These are phyloP conservation scores for Tylopilus vinaceipallidus DNA, from an alignment of 768 basidiomycete species.

Conservation along the genomic window DNA sequence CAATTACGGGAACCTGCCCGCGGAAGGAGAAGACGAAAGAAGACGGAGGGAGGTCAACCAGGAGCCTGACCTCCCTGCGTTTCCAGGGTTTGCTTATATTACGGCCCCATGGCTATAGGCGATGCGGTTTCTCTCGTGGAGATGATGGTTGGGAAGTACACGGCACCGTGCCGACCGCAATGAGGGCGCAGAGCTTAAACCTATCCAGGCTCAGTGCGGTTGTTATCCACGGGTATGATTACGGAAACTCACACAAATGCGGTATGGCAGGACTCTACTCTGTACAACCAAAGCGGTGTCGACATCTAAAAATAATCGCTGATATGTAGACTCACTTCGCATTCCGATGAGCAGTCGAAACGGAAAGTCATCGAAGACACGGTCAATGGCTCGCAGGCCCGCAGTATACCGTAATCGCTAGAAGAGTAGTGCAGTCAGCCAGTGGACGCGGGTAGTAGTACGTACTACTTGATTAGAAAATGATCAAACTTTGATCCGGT, in stretches of 20 bases:
- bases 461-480: too few species aligned
- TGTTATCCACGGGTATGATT: too few species aligned
- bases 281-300: too few species aligned
- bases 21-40: slow-evolving; percentile 8
- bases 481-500: too few species aligned
- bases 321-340: too few species aligned
- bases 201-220: too few species aligned
- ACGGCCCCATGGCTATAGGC: not conserved
- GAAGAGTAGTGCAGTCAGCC: not conserved
- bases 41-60: slow-evolving; percentile 21
- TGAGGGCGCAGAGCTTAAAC: not conserved
- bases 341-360: too few species aligned
- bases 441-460: not conserved
- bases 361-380: too few species aligned
- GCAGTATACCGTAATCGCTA: too few species aligned
- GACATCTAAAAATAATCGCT: too few species aligned
- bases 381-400: too few species aligned
- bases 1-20: slow-evolving; percentile 20
- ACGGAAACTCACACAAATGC: not conserved
- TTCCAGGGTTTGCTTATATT: slow-evolving; percentile 8
- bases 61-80: slow-evolving; percentile 12
- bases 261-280: too few species aligned
- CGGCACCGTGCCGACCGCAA: not conserved
- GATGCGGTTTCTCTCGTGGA: not conserved
- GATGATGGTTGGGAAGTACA: slow-evolving; percentile 8